Evolutionary conservation across 2,329 filamentous ascomycete species (phyloP).

Genomic region (Talaromyces sp.): DNA sequence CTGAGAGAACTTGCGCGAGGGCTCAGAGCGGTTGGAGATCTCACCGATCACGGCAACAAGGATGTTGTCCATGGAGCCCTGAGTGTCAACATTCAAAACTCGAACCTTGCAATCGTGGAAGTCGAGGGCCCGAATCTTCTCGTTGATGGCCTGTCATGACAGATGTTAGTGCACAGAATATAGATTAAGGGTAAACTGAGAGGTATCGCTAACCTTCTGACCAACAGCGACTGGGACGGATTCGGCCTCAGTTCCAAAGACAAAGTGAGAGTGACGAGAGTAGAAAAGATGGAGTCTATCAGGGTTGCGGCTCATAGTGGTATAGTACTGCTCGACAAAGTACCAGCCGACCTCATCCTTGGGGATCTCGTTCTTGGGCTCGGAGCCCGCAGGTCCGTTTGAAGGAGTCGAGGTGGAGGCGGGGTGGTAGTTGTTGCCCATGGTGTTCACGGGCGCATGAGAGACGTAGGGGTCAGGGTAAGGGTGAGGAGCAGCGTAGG

Average conservation of each 20-base stretch:
- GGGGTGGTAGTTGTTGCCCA: slow-evolving; percentile 34
- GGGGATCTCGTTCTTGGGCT: slow-evolving; percentile 46
- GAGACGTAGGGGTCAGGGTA: slow-evolving; percentile 33
- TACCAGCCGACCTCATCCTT: slow-evolving; percentile 99
- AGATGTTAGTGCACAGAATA: slow-evolving; percentile 11
- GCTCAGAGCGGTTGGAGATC: slow-evolving; percentile 87
- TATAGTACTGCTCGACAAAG: slow-evolving; percentile 99
- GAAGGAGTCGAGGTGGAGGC: slow-evolving; percentile 36
- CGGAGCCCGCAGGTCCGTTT: slow-evolving; percentile 29
- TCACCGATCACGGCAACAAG: slow-evolving; percentile 98
- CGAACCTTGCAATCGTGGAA: slow-evolving; percentile 98
- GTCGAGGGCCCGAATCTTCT: slow-evolving; percentile 86
- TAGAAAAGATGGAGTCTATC: slow-evolving; percentile 97
- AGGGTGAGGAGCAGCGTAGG: slow-evolving; percentile 35
- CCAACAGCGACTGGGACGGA: slow-evolving; percentile 81
- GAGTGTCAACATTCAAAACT: slow-evolving; percentile 95
- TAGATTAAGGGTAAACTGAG: not conserved
- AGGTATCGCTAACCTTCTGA: slow-evolving; percentile 63
- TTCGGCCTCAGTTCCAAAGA: slow-evolving; percentile 87
- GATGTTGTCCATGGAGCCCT: slow-evolving; percentile 88
- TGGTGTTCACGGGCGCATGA: slow-evolving; percentile 25
- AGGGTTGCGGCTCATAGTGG: slow-evolving; percentile 86
- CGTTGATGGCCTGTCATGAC: slow-evolving; percentile 71
- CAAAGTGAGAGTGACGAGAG: slow-evolving; percentile 91
- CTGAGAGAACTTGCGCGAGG: slow-evolving; percentile 94